Percentiles rank a stretch among this genome's conserved stretches.
Evolutionary conservation across 306 rosid species (phyloP).

Genomic region (Sicyos baderoa): DNA sequence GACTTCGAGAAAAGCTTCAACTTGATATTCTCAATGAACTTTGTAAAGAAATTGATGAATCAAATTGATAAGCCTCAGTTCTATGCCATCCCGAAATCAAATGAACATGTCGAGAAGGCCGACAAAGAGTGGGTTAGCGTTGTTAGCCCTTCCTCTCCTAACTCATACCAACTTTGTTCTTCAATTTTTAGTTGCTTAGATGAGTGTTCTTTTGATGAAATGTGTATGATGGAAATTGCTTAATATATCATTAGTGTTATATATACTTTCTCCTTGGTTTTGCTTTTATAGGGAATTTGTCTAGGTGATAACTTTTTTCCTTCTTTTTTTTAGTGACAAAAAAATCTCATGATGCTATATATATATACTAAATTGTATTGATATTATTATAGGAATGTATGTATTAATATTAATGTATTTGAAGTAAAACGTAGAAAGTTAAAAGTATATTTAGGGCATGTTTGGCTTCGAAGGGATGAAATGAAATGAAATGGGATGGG

Average conservation of each 20-base stretch:
- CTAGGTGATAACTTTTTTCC: no score
- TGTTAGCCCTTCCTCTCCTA: slow-evolving; percentile 47
- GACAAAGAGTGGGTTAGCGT: slow-evolving; percentile 78
- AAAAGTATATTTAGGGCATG: no score
- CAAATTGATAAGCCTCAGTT: slow-evolving; percentile 51
- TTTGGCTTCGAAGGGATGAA: no score
- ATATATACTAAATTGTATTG: no score
- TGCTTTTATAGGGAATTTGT: no score
- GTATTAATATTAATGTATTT: no score
- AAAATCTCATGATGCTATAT: no score
- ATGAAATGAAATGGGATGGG: no score
- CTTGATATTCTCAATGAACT: slow-evolving; percentile 55
- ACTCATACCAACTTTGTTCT: slow-evolving; percentile 61
- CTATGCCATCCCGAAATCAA: slow-evolving; percentile 44
- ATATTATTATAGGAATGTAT: no score
- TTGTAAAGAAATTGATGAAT: slow-evolving; percentile 43
- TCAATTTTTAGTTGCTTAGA: slow-evolving; percentile 55
- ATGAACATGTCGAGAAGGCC: slow-evolving; percentile 47
- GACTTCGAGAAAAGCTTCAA: slow-evolving; percentile 43
- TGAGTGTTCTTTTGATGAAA: slow-evolving; percentile 45
- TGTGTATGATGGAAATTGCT: slow-evolving; percentile 51
- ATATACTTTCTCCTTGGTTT: neutral
- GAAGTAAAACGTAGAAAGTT: no score
- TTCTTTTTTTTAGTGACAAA: no score
- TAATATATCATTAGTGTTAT: slow-evolving; percentile 22